Evolutionary conservation across 1,284 basidiomycete species (phyloP), one percentile per base, ranked within the genome.

Genomic region (Boletus calvinii): DNA sequence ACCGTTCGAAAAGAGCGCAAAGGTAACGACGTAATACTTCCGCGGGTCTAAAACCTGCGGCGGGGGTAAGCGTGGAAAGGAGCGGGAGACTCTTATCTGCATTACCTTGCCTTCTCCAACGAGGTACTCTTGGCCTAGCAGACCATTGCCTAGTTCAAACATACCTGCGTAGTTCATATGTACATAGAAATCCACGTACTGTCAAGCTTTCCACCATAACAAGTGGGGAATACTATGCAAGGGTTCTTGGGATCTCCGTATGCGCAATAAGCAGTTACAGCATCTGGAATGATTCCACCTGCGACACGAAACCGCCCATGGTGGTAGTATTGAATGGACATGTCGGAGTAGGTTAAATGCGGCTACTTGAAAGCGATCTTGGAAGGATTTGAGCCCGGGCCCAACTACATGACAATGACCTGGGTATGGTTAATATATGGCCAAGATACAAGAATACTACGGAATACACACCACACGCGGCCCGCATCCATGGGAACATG

Each of bases 1-100:
- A 62, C 81, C 81, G 53, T 81, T 81, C 26, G 77, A 79, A 60
- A 83, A 83, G 34, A 83, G 63, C 0, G 79, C 79, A 54, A 82
- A 76, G 0, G 81, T 81, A 15, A 82, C 78, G n/a, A 83, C 63
- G 52, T 72, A 81, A 54, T 81, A 83, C 55, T 77, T 76, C 11
- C 58, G 63, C 3, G 81, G 73, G 59, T 81, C 73, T 31, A 83
- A 64, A 24, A 72, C 75, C 76, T 78, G 26, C 26, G 26, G 26
- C 22, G 26, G 7, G 7, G 48, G 29, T 55, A 12, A 54, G 55
- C 12, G 2, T 32, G n/a, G 12, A 35, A 43, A 35, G 43, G 18
- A 34, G n/a, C 8, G 3, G 3, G 29, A 35, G 20, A 39, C 9
- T 37, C 35, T 35, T 32, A 40, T 26, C 26, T 3, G 7, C 6